These are phyloP conservation scores for Sporisorium graminicola DNA, from an alignment of 1,284 basidiomycete species.

Conservation along the genomic window DNA sequence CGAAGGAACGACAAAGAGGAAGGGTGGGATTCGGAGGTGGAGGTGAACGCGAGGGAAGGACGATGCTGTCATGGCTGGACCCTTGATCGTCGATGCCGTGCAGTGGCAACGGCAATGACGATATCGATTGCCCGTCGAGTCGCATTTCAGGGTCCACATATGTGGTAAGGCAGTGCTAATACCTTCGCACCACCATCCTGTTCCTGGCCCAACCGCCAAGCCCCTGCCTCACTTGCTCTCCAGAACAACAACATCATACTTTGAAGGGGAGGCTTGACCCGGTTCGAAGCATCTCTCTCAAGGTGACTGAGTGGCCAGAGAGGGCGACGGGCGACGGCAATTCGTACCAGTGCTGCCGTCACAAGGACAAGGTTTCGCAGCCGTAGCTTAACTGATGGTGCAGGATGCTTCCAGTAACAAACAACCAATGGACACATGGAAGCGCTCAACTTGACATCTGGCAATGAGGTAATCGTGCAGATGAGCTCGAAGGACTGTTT, in stretches of 20 bases:
- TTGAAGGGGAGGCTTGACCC: too few relatives aligned
- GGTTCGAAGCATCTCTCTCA: too few relatives aligned
- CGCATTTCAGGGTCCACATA: conserved; percentile 10
- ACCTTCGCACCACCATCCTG: too few relatives aligned
- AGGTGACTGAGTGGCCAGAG: too few relatives aligned
- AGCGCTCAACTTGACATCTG: not conserved
- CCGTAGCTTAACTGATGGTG: conserved; percentile 20
- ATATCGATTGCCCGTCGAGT: conserved; percentile 7
- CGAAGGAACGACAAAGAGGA: not conserved
- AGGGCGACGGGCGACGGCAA: too few relatives aligned
- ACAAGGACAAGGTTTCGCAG: too few relatives aligned
- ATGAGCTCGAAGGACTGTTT: not conserved
- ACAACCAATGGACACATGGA: too few relatives aligned
- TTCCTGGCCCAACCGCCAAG: too few relatives aligned
- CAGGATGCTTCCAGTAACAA: too few relatives aligned
- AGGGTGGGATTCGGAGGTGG: not conserved
- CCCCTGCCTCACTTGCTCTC: not conserved
- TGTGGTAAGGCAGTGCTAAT: conserved; percentile 6
- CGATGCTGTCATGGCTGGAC: conserved; percentile 23
- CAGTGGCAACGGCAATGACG: conserved; percentile 12
- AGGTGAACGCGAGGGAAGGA: not conserved
- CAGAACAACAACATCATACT: too few relatives aligned
- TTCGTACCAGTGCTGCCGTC: too few relatives aligned
- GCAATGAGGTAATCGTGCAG: not conserved
- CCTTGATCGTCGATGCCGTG: conserved; percentile 24